These are phyloP conservation scores for Handroanthus guayacan DNA, from an alignment of 257 asterid species.

Conservation along the genomic window DNA sequence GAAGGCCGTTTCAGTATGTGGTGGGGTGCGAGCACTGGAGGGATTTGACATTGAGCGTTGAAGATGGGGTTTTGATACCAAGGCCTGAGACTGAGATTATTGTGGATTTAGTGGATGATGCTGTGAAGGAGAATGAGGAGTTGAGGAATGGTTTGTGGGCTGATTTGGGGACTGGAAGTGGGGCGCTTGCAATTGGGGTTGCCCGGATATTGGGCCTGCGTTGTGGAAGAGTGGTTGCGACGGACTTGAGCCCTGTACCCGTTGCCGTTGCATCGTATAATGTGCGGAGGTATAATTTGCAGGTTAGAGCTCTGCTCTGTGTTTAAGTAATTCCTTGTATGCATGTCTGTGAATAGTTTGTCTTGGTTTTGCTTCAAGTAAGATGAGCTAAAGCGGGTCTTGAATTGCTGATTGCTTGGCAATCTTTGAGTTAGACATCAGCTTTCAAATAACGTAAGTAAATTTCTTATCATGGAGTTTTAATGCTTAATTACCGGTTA, in stretches of 20 bases:
- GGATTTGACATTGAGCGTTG: conserved; percentile 79
- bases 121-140: conserved; percentile 44
- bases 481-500: background rate
- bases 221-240: conserved; percentile 66
- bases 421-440: background rate
- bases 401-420: background rate
- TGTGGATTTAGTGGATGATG: conserved; percentile 72
- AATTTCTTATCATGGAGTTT: background rate
- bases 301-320: conserved; percentile 51
- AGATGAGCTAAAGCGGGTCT: background rate
- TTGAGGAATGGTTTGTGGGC: conserved; percentile 76
- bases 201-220: conserved; percentile 58
- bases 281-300: conserved; percentile 77
- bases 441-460: background rate
- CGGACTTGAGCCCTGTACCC: conserved; percentile 73
- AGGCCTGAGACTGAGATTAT: conserved; percentile 92
- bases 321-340: background rate
- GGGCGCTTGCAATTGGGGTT: conserved; percentile 86
- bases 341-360: background rate
- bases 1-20: conserved; percentile 88
- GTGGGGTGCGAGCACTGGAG: conserved; percentile 99
- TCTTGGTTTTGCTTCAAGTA: background rate
- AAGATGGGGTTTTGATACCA: conserved; percentile 90
- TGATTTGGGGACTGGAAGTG: conserved; percentile 96
- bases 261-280: conserved; percentile 72